Percentiles rank a stretch among this genome's conserved stretches.
These are phyloP conservation scores for Citrus unshiu DNA, from an alignment of 345 rosid genomes.

Conservation along the genomic window DNA sequence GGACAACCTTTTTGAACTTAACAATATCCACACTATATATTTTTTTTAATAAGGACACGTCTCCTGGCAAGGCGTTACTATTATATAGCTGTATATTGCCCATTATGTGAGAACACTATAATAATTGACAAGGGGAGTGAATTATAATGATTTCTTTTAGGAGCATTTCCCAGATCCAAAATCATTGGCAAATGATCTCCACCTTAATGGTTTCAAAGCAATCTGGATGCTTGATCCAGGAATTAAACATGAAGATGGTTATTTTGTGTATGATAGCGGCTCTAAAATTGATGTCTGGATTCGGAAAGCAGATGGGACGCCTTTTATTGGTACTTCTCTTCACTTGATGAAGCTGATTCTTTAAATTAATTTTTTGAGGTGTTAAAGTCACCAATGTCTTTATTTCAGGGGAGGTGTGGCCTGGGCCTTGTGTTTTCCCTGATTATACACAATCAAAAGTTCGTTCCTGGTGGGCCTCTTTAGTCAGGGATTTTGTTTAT, in stretches of 20 bases:
- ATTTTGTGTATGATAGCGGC: conserved; percentile 67
- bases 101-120: not conserved
- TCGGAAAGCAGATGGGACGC: conserved; percentile 56
- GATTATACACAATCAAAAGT: conserved; percentile 74
- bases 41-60: not conserved
- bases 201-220: conserved; percentile 69
- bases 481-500: conserved; percentile 68
- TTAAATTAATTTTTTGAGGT: not conserved
- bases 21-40: not conserved
- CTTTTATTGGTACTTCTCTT: conserved; percentile 53
- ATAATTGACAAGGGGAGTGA: not conserved
- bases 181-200: conserved; percentile 57
- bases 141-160: conserved; percentile 30
- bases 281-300: conserved; percentile 62
- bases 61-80: not conserved
- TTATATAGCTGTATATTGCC: too few species aligned
- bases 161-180: conserved; percentile 70
- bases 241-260: conserved; percentile 75
- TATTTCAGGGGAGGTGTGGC: conserved; percentile 88
- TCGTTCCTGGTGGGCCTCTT: conserved; percentile 87
- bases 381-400: conserved; percentile 6
- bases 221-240: conserved; percentile 99
- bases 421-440: conserved; percentile 89
- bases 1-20: not conserved
- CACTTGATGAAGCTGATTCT: not conserved